Conservation (phyloP, 192 early-diverging fungal genomes). For the Radiomyces spectabilis region DNA sequence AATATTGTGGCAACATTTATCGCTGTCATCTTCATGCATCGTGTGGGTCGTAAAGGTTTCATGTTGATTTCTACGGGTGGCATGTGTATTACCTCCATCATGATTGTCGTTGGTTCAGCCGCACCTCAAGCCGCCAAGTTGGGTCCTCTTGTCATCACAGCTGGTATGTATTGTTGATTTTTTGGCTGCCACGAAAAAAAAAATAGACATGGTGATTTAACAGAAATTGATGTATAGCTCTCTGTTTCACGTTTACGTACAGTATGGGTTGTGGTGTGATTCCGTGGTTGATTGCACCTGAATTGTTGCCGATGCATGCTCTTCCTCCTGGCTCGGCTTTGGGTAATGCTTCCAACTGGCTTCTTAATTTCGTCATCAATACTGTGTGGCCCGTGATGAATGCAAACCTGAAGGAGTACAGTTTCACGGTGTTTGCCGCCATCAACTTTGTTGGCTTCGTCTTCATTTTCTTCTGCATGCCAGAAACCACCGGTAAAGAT, state of each 20-base stretch:
- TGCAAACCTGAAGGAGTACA: conserved; percentile 17
- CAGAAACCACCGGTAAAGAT: conserved; percentile 57
- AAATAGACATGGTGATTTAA: background rate
- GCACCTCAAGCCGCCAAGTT: conserved; percentile 27
- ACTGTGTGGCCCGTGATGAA: conserved; percentile 31
- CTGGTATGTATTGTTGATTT: conserved; percentile 26
- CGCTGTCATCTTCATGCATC: conserved; percentile 54
- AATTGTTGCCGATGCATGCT: conserved; percentile 72
- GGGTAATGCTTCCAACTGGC: conserved; percentile 70
- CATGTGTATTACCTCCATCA: conserved; percentile 54
- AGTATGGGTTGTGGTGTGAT: conserved; percentile 76
- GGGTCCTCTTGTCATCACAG: conserved; percentile 52
- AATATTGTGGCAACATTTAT: conserved; percentile 56
- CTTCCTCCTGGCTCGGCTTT: conserved; percentile 63
- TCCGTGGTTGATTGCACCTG: conserved; percentile 76
- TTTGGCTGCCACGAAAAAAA: background rate
- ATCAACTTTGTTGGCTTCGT: conserved; percentile 54
- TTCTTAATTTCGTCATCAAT: conserved; percentile 38
- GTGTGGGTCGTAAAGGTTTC: conserved; percentile 61
- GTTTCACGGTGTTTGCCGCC: conserved; percentile 64
- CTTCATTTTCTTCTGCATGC: conserved; percentile 69
- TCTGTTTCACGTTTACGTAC: conserved; percentile 71
- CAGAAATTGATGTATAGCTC: conserved; percentile 14
- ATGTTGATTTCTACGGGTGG: conserved; percentile 55
- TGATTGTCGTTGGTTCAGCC: conserved; percentile 51